phyloP scores from a whole-genome alignment of 2,329 filamentous ascomycete genomes.

The Hyphodiscus sp. region DNA sequence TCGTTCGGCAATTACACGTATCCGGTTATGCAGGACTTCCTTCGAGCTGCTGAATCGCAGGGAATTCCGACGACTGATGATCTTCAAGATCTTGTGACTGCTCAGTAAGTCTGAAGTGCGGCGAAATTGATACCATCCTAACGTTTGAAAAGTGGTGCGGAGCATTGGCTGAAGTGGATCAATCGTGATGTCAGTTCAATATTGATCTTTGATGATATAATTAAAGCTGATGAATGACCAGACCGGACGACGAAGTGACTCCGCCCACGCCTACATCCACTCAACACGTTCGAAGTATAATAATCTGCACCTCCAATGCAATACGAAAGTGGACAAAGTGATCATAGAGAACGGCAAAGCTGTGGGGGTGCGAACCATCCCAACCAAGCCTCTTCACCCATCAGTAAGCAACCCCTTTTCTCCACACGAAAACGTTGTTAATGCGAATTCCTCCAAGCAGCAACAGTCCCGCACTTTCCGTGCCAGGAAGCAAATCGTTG shows the following conservation, averaged over 20 bases:
- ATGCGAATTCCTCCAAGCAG: conserved; percentile 22
- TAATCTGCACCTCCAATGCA: conserved; percentile 53
- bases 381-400: conserved; percentile 61
- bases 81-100: conserved; percentile 64
- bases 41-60: conserved; percentile 65
- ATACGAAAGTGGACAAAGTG: conserved; percentile 50
- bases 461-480: conserved; percentile 27
- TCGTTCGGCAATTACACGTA: conserved; percentile 63
- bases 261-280: conserved; percentile 72
- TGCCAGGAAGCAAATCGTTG: conserved; percentile 39
- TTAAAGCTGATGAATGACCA: conserved; percentile 23
- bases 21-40: conserved; percentile 75
- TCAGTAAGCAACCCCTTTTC: conserved; percentile 27
- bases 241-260: conserved; percentile 67
- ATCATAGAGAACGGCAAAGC: conserved; percentile 55
- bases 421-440: conserved; percentile 11
- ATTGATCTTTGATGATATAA: neutral
- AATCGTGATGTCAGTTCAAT: conserved; percentile 49
- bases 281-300: conserved; percentile 60
- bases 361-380: conserved; percentile 64
- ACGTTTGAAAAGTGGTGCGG: conserved; percentile 47
- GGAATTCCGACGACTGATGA: conserved; percentile 72
- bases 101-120: conserved; percentile 30
- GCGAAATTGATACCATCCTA: neutral
- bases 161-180: conserved; percentile 85